These are phyloP conservation scores for Passalora sequoiae DNA, from an alignment of 2,329 filamentous ascomycete genomes.

Conservation along the genomic window DNA sequence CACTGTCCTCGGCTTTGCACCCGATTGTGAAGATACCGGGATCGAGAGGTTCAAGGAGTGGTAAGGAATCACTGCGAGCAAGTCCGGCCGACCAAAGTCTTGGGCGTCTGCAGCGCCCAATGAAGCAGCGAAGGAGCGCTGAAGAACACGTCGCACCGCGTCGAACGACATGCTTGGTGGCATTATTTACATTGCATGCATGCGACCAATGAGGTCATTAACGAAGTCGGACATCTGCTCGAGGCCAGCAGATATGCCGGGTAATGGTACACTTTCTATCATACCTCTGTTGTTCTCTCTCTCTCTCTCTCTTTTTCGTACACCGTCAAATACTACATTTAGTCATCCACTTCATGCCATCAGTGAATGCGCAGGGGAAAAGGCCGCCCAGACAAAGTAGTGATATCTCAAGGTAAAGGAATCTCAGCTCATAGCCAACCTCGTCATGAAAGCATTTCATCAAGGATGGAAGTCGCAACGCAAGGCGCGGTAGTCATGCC, in stretches of 20 bases:
- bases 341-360: neutral
- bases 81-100: too few relatives aligned
- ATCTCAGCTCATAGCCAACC: too few relatives aligned
- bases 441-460: too few relatives aligned
- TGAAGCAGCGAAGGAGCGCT: conserved; percentile 1
- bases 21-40: too few relatives aligned
- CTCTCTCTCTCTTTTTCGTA: too few relatives aligned
- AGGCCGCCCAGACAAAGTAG: conserved; percentile 1
- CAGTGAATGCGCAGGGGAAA: neutral
- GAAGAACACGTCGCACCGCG: conserved; percentile 16
- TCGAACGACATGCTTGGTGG: neutral
- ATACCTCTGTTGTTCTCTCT: neutral
- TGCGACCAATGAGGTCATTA: conserved; percentile 5
- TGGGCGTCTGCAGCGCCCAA: too few relatives aligned
- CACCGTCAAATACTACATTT: neutral
- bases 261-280: neutral
- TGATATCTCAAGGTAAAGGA: neutral
- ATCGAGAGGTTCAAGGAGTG: too few relatives aligned
- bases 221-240: neutral
- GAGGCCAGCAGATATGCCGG: conserved; percentile 5
- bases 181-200: conserved; percentile 17
- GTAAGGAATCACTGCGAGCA: too few relatives aligned
- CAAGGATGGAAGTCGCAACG: too few relatives aligned
- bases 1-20: too few relatives aligned
- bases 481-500: too few relatives aligned